Evolutionary conservation across 352 stramenopile genomes (phyloP), one percentile per base, ranked within the genome.

Genomic region (Saprolegnia diclina): DNA sequence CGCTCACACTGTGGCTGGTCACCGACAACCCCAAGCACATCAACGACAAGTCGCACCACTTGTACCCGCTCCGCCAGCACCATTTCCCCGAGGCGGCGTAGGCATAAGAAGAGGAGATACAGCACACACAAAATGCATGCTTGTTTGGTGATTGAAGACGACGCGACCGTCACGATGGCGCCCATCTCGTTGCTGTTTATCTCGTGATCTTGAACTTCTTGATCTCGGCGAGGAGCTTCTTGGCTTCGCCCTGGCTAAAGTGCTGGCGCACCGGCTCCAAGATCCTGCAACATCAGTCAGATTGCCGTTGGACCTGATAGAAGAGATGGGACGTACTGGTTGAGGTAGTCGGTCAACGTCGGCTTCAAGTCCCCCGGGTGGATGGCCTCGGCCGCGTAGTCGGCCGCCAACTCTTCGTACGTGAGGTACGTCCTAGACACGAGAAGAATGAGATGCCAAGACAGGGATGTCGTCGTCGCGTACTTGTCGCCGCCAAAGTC

Each of bases 241-340:
- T 97, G 24, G 97, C 89, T 59, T 97, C 92, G 55, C 92, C 90
- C 79, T 98, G 83, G 29, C 81, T 87, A 64, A 99, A 99, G 79
- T 99, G 97, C 72, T 95, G 77, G 56, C 97, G 87, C 48, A 99
- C 97, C 18, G 97, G 97, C 74, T 98, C 89, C 69, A 99, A 75
- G 44, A 98, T 95, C 35, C 86, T 92, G 65, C 50, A 54, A 66
- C 14, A 64, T 9, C 22, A 61, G n/a, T 44, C 11, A 63, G 13
- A 45, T n/a, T 64, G 24, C 44, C 64, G 24, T 11, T 67, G 29
- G 29, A 2, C 2, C 29, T 2, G 29, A 5, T 35, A 35, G n/a
- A 9, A 63, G 22, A 4, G 65, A 48, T 57, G 37, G 9, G 35
- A 85, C 83, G 75, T 89, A 94, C 86, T 90, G 76, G 73, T 99